phyloP scores from a whole-genome alignment of 2,329 filamentous ascomycete species.

The Ciborinia camelliae region DNA sequence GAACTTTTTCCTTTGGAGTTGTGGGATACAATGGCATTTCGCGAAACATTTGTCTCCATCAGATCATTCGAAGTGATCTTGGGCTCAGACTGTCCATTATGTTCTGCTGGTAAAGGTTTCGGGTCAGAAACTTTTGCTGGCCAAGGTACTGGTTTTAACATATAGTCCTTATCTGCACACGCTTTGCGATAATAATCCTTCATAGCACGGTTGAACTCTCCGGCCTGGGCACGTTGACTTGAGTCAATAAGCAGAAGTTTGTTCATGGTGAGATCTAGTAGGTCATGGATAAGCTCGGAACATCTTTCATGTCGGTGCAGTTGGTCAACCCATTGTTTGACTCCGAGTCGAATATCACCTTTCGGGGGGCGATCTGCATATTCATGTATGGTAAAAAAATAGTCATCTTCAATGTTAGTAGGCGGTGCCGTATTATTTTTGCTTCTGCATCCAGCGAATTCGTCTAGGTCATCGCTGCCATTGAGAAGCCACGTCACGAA shows the following conservation, averaged over 20 bases:
- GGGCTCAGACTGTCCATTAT: neutral
- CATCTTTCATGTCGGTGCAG: slow-evolving; percentile 23
- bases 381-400: slow-evolving; percentile 26
- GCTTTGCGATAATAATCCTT: slow-evolving; percentile 2
- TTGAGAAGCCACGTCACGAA: slow-evolving; percentile 39
- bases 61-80: neutral
- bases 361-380: neutral
- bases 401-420: slow-evolving; percentile 24
- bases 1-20: neutral
- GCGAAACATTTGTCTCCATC: rapidly evolving
- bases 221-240: slow-evolving; percentile 4
- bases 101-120: neutral
- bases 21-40: neutral
- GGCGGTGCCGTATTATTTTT: neutral
- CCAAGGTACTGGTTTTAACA: slow-evolving; percentile 21
- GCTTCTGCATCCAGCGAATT: slow-evolving; percentile 21
- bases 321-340: slow-evolving; percentile 18
- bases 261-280: slow-evolving; percentile 24
- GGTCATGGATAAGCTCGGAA: slow-evolving; percentile 24
- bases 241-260: slow-evolving; percentile 23
- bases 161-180: slow-evolving; percentile 19
- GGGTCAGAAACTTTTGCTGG: neutral
- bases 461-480: slow-evolving; percentile 27
- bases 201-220: slow-evolving; percentile 12
- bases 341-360: slow-evolving; percentile 2